Conservation (phyloP, 2,329 filamentous ascomycete species). For the Diplodia seriata region DNA sequence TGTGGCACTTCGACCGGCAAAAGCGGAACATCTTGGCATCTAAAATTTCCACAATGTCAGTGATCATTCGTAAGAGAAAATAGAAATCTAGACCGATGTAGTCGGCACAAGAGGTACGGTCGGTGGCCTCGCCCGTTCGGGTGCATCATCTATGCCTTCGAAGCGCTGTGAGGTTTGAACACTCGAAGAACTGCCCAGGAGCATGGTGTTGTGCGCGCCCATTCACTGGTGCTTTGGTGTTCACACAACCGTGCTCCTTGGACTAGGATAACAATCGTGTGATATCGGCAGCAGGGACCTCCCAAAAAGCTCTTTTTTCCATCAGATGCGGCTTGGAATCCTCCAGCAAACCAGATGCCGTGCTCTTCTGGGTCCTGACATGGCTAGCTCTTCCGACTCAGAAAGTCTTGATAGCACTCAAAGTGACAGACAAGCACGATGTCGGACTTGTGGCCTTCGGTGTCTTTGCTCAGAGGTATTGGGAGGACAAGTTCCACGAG, state of each 20-base stretch:
- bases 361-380: neutral
- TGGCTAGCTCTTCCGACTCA: neutral
- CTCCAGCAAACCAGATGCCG: neutral
- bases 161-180: neutral
- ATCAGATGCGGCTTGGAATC: neutral
- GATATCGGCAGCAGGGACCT: neutral
- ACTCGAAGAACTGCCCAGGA: neutral
- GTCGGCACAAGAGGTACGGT: conserved; percentile 5
- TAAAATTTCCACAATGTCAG: neutral
- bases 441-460: neutral
- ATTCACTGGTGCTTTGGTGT: neutral
- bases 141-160: neutral
- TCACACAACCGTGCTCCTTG: too few relatives aligned
- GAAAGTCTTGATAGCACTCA: neutral
- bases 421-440: neutral
- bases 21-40: conserved; percentile 68
- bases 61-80: neutral
- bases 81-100: neutral
- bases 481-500: neutral
- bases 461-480: neutral
- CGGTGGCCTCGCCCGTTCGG: neutral
- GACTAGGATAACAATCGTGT: neutral
- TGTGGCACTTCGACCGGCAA: conserved; percentile 69
- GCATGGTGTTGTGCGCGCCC: neutral
- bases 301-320: neutral